Conservation (phyloP, 139 green algal species). For the Tetradesmus obliquus region DNA sequence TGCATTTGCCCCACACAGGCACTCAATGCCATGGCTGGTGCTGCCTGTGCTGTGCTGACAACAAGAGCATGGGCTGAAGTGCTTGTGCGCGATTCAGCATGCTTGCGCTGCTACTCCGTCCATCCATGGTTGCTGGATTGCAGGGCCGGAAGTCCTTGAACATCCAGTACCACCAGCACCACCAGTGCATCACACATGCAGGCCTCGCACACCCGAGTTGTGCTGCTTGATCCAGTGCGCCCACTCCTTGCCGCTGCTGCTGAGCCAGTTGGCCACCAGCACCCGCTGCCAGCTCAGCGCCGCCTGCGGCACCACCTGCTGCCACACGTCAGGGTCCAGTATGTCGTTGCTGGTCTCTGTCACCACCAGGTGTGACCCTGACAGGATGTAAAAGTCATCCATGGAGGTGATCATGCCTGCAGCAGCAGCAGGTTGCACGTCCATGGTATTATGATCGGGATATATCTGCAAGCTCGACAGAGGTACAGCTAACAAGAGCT, state of each 20-base stretch:
- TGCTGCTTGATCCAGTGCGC: constrained; percentile 49
- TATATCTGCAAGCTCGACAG: too few species aligned
- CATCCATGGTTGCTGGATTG: too few species aligned
- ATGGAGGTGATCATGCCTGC: constrained; percentile 57
- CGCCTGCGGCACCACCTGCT: constrained; percentile 45
- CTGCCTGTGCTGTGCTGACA: too few species aligned
- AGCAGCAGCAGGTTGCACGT: background rate
- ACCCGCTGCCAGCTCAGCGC: constrained; percentile 80
- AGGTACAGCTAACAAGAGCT: too few species aligned
- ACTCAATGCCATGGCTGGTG: too few species aligned
- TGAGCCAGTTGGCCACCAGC: constrained; percentile 73
- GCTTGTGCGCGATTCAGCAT: too few species aligned
- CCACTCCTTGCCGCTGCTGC: constrained; percentile 65
- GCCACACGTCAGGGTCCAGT: constrained; percentile 67
- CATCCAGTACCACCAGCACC: too few species aligned
- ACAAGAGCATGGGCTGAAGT: background rate
- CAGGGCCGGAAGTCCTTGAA: too few species aligned
- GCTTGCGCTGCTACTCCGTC: too few species aligned
- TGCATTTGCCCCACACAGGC: too few species aligned
- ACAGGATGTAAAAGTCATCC: constrained; percentile 76
- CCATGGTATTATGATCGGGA: background rate
- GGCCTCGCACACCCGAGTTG: constrained; percentile 46
- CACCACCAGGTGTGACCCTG: constrained; percentile 56
- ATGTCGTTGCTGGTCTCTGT: constrained; percentile 76
- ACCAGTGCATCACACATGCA: too few species aligned